Evolutionary conservation across 495 filamentous ascomycete species (phyloP).

Genomic region (Penicillium parvum): DNA sequence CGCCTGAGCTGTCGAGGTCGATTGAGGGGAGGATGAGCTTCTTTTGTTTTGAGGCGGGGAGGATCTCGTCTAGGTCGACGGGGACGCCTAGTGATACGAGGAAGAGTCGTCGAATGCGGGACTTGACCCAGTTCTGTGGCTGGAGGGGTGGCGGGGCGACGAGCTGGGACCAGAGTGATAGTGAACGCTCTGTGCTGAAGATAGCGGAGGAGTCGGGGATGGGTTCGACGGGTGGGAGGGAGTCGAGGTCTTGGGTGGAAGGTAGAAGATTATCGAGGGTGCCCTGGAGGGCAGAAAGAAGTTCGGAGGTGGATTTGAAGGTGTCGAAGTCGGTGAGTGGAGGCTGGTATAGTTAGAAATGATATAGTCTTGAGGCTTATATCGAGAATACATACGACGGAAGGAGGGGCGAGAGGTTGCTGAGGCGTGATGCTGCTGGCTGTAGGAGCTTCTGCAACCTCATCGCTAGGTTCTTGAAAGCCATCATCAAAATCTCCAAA

Average conservation of each 20-base stretch:
- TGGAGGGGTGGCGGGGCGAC: slow-evolving; percentile 91
- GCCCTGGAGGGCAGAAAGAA: slow-evolving; percentile 40
- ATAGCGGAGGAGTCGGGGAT: slow-evolving; percentile 44
- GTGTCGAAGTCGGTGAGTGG: slow-evolving; percentile 71
- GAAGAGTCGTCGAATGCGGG: slow-evolving; percentile 91
- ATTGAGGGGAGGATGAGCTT: slow-evolving; percentile 91
- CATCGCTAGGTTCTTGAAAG: slow-evolving; percentile 61
- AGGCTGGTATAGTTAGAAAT: slow-evolving; percentile 37
- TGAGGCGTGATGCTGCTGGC: slow-evolving; percentile 25
- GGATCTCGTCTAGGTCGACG: slow-evolving; percentile 93
- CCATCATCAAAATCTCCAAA: slow-evolving; percentile 91
- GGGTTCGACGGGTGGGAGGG: slow-evolving; percentile 41
- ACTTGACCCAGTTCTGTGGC: slow-evolving; percentile 96
- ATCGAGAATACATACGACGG: slow-evolving; percentile 44
- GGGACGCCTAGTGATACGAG: slow-evolving; percentile 94
- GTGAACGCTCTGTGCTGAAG: slow-evolving; percentile 59
- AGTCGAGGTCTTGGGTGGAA: slow-evolving; percentile 36
- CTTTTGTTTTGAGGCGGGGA: slow-evolving; percentile 95
- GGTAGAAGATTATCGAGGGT: slow-evolving; percentile 56
- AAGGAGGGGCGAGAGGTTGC: slow-evolving; percentile 38
- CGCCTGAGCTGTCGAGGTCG: slow-evolving; percentile 43
- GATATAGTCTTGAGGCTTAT: no score
- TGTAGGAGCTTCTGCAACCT: slow-evolving; percentile 28
- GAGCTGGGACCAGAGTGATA: slow-evolving; percentile 94
- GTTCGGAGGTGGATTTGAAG: slow-evolving; percentile 49